Evolutionary conservation across 352 stramenopile species (phyloP).

Genomic region (Globisporangium irregulare): DNA sequence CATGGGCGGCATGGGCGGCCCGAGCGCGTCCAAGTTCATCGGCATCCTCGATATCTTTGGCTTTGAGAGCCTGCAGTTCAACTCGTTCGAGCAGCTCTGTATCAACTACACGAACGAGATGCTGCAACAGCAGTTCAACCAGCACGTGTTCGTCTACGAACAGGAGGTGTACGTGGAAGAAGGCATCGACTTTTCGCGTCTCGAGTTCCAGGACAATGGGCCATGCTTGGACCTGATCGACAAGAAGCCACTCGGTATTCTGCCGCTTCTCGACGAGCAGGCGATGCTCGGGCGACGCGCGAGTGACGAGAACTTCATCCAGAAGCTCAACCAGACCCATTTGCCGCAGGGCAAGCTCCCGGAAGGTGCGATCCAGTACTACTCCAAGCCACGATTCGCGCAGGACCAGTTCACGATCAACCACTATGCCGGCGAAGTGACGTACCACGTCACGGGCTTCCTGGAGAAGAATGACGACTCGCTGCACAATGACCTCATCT

Average conservation of each 20-base stretch:
- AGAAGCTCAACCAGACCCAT: constrained; percentile 91
- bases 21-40: constrained; percentile 79
- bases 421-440: constrained; percentile 96
- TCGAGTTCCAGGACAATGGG: constrained; percentile 93
- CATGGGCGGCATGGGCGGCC: constrained; percentile 13
- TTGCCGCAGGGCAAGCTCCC: constrained; percentile 72
- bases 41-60: constrained; percentile 97
- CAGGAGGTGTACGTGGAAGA: constrained; percentile 97
- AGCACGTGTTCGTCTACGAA: constrained; percentile 97
- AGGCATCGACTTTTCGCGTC: constrained; percentile 90
- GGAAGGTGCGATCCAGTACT: constrained; percentile 77
- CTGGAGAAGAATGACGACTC: constrained; percentile 99
- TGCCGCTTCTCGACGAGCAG: constrained; percentile 96
- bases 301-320: constrained; percentile 90
- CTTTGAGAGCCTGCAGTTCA: constrained; percentile 93
- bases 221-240: constrained; percentile 93
- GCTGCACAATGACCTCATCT: constrained; percentile 89
- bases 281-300: constrained; percentile 89
- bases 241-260: constrained; percentile 90
- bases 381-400: constrained; percentile 83
- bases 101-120: constrained; percentile 98
- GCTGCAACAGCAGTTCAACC: constrained; percentile 94
- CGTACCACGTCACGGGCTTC: constrained; percentile 95
- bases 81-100: constrained; percentile 95
- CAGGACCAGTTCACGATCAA: constrained; percentile 95